Evolutionary conservation across 2,329 filamentous ascomycete genomes (phyloP), one percentile per base, ranked within the genome.

Genomic region (Malbranchea cinnamomea): DNA sequence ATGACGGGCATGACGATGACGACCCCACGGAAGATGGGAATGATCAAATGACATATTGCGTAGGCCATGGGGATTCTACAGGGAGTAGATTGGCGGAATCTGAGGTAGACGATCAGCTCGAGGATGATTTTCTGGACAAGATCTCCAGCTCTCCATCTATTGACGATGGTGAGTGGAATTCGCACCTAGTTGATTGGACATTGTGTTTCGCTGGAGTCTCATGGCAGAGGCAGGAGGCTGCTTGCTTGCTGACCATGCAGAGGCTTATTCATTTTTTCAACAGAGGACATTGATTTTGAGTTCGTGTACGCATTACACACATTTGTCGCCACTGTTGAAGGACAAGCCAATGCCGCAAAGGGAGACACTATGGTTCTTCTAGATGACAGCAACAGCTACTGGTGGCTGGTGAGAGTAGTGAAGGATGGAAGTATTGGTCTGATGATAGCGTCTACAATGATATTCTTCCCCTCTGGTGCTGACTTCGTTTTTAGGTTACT

Each of bases 201-300:
- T 25, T 23, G 18, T 32, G 41, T 34, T 10, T 21, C 28, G 30
- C 21, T 37, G 39, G 31, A 41, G 37, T 37, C 6, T 5, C 11
- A 15, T 11, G 7, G 11, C 15, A 21, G 18, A 20, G 11, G 10
- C 4, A 22, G n/a, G n/a, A n/a, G n/a, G n/a, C n/a, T n/a, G n/a
- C n/a, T 34, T 36, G 32, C 36, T 36, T 33, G 18, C 39, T 41
- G 40, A 32, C 41, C 28, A 26, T 28, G 21, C 36, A 41, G 19
- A 34, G 33, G 31, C 40, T 41, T 66, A 36, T 65, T 65, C 57
- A 78, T 71, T 55, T 56, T 78, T 64, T 73, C 68, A 57, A 56
- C 65, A 95, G 89, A 98, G 71, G 89, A 98, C 50, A 98, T 98
- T 58, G 89, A 98, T 67, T 95, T 98, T 63, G 87, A 95, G 54